A percentile compares a stretch with the other conserved stretches of the same genome.
Evolutionary conservation across 1,284 basidiomycete species (phyloP).

Genomic region (Rhizopogon hawkerae): DNA sequence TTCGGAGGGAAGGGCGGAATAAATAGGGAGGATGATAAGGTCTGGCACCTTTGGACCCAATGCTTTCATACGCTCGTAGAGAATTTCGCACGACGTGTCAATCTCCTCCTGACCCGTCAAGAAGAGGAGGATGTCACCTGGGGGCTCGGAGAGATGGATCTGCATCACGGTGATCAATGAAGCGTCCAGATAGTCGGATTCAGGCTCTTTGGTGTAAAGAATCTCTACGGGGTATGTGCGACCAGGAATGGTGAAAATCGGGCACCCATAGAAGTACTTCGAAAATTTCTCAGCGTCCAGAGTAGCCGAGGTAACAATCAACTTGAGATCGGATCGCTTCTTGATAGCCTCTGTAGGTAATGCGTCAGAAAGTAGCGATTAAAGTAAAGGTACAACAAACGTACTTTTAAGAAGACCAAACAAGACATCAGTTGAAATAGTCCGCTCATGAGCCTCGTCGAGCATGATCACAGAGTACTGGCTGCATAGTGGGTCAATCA

Average conservation of each 20-base stretch:
- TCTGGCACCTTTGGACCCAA: constrained; percentile 96
- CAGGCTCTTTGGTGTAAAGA: constrained; percentile 97
- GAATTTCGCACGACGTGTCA: constrained; percentile 93
- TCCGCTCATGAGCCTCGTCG: constrained; percentile 98
- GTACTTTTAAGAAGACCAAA: constrained; percentile 94
- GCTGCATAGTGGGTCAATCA: constrained; percentile 91
- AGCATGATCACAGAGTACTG: constrained; percentile 96
- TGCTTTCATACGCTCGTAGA: constrained; percentile 98
- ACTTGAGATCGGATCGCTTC: constrained; percentile 88
- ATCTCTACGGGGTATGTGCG: constrained; percentile 98
- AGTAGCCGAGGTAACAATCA: constrained; percentile 98
- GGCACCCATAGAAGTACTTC: constrained; percentile 96
- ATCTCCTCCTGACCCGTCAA: constrained; percentile 99
- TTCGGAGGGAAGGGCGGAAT: constrained; percentile 95
- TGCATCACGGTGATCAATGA: constrained; percentile 99
- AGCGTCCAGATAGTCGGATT: constrained; percentile 97
- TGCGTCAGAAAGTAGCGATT: constrained; percentile 16
- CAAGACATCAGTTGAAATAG: constrained; percentile 95
- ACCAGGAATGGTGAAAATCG: constrained; percentile 99
- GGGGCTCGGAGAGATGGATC: constrained; percentile 96
- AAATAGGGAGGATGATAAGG: constrained; percentile 93
- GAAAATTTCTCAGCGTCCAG: constrained; percentile 99
- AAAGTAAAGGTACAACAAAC: constrained; percentile 24
- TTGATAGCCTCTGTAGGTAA: constrained; percentile 78
- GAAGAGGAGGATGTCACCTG: constrained; percentile 94